Evolutionary conservation across 371 early-diverging fungal genomes (phyloP).

Genomic region (Lichtheimia ramosa): DNA sequence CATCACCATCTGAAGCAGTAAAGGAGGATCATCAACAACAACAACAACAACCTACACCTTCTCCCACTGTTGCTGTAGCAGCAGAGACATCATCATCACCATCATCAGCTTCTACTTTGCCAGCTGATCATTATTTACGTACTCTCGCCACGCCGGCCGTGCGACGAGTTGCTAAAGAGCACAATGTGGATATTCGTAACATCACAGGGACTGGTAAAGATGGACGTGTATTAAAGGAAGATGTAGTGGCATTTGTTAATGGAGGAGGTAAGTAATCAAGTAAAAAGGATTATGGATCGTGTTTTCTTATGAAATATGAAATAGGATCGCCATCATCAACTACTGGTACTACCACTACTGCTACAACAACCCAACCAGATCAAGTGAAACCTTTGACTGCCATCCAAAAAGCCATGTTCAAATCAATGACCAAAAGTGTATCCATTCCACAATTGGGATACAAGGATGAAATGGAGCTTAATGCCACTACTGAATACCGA

Average conservation of each 20-base stretch:
- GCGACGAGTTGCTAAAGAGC: conserved; percentile 83
- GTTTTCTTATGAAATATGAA: background rate
- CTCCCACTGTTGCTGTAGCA: conserved; percentile 1
- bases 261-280: conserved; percentile 11
- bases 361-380: background rate
- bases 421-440: conserved; percentile 91
- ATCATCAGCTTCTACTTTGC: background rate
- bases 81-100: background rate
- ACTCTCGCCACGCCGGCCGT: conserved; percentile 90
- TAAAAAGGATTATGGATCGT: background rate
- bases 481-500: conserved; percentile 68
- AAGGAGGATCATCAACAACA: background rate
- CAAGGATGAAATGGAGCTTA: conserved; percentile 87
- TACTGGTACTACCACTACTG: background rate
- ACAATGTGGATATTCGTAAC: conserved; percentile 68
- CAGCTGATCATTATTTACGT: conserved; percentile 10
- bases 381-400: conserved; percentile 59
- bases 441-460: conserved; percentile 94
- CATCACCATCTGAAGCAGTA: background rate
- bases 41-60: background rate
- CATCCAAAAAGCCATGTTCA: conserved; percentile 97
- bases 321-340: conserved; percentile 1
- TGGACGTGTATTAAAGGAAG: conserved; percentile 91
- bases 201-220: conserved; percentile 85
- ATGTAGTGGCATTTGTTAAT: conserved; percentile 66